phyloP scores from a whole-genome alignment of 1,284 basidiomycete species.

The Waitea zeae region DNA sequence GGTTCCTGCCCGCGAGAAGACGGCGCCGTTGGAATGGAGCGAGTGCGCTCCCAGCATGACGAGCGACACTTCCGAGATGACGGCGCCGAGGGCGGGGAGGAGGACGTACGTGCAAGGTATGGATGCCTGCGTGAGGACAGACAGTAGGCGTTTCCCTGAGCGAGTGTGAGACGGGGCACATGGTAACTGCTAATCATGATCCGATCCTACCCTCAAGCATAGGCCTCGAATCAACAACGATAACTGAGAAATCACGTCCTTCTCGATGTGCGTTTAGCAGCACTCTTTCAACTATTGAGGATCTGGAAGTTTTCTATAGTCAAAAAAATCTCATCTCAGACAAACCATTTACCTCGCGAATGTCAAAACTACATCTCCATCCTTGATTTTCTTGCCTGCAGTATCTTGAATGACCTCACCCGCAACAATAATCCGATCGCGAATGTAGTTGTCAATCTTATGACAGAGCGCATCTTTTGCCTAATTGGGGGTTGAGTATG shows the following conservation, averaged over 20 bases:
- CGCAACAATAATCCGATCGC: constrained; percentile 86
- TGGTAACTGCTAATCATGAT: constrained; percentile 2
- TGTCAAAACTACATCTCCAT: constrained; percentile 85
- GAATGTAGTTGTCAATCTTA: constrained; percentile 88
- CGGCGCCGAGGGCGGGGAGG: constrained; percentile 73
- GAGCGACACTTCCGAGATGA: constrained; percentile 68
- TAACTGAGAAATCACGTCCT: constrained; percentile 71
- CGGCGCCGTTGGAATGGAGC: constrained; percentile 86
- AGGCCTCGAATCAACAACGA: constrained; percentile 90
- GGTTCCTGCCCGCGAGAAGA: constrained; percentile 89
- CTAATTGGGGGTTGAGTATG: constrained; percentile 20
- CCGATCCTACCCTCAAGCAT: constrained; percentile 81
- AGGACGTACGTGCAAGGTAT: constrained; percentile 89
- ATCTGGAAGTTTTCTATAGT: constrained; percentile 27
- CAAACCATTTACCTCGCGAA: constrained; percentile 57
- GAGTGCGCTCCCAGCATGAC: constrained; percentile 90
- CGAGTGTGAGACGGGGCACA: constrained; percentile 2
- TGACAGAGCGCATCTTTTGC: constrained; percentile 76
- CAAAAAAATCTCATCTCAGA: constrained; percentile 1
- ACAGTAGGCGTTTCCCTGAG: constrained; percentile 66
- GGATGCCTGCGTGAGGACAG: constrained; percentile 49
- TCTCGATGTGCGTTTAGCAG: constrained; percentile 64
- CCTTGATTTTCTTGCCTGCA: constrained; percentile 84
- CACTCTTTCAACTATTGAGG: constrained; percentile 87
- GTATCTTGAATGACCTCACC: constrained; percentile 87